phyloP scores from a whole-genome alignment of 2,329 filamentous ascomycete genomes.

The Colletotrichum filicis region DNA sequence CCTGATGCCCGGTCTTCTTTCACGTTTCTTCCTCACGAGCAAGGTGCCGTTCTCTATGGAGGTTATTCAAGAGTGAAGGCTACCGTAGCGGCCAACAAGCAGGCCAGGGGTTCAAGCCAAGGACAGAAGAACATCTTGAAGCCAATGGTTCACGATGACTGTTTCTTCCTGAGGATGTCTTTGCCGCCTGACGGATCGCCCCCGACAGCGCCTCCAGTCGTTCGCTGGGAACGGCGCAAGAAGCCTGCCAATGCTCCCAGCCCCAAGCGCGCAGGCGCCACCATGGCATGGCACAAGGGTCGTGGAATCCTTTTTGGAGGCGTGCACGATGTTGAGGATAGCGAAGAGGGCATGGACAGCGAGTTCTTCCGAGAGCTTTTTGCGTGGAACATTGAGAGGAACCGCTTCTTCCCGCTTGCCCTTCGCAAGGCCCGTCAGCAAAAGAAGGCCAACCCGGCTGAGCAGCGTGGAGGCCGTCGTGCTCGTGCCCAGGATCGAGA shows the following conservation, averaged over 20 bases:
- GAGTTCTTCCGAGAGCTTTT: conserved; percentile 96
- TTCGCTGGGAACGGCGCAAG: conserved; percentile 95
- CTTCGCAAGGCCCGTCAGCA: conserved; percentile 79
- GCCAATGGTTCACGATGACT: conserved; percentile 93
- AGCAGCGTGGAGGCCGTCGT: conserved; percentile 69
- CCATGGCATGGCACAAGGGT: conserved; percentile 94
- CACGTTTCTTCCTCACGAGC: conserved; percentile 89
- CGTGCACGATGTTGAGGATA: conserved; percentile 91
- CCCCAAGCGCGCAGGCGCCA: conserved; percentile 86
- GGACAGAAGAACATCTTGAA: conserved; percentile 80
- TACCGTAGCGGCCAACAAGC: conserved; percentile 69
- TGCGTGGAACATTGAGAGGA: conserved; percentile 95
- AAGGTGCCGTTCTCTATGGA: conserved; percentile 89
- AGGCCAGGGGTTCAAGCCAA: conserved; percentile 69
- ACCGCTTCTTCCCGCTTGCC: conserved; percentile 88
- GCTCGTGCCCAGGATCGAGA: conserved; percentile 90
- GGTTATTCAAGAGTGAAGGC: conserved; percentile 94
- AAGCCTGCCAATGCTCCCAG: conserved; percentile 89
- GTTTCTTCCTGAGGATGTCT: conserved; percentile 88
- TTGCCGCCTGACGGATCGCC: conserved; percentile 76
- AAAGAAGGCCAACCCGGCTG: conserved; percentile 68
- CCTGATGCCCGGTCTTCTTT: conserved; percentile 94
- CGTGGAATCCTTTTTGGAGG: conserved; percentile 94
- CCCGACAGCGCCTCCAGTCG: conserved; percentile 72
- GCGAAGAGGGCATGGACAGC: conserved; percentile 94